Base-by-base conservation (phyloP, 1,139 yeast genomes). In the Pneumocystis murina region DNA sequence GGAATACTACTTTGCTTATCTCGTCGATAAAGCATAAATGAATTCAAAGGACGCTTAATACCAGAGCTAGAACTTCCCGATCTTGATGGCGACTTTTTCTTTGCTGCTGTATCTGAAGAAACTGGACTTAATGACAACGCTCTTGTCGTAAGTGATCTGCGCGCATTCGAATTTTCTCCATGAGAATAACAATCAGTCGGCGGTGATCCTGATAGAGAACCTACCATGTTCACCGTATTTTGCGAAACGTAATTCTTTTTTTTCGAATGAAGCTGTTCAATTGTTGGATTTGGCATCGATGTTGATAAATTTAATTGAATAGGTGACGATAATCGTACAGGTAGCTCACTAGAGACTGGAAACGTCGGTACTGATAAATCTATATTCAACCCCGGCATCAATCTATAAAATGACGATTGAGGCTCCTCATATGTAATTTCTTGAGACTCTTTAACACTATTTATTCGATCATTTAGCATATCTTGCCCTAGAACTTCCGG, bases 11-110 rank as follows among this genome's bases (percentile, higher is more conserved):
- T 58, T 43, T 63, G 65, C 61, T 64, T 62, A 59, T 66, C 67
- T 14, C 65, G 64, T 24, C 82, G 74, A 68, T 80, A 80, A 17
- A 80, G 73, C 82, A 80, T 79, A 68, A 79, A 80, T 39, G 81
- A 77, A 71, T 80, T 80, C 65, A 79, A 72, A 0, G 82, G 82
- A 41, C 83, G 75, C 68, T 79, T 79, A 65, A 79, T 48, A 5
- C 55, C 55, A 10, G 33, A 24, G 16, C 54, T 5, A 17, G 54
- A 8, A 7, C 10, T 30, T 3, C 33, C 12, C 7, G 33, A 20
- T 24, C 55, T 48, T 24, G 55, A 48, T 10, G 55, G 55, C 6
- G 55, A 48, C 33, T 48, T 48, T 12, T 24, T 48, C n/a, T 48
- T 48, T 6, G 55, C 7, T 2, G 10, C 48, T 1, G 16, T 8